Evolutionary conservation across 306 rosid species (phyloP), one percentile per base, ranked within the genome.

Genomic region (Hippophae rhamnoides): DNA sequence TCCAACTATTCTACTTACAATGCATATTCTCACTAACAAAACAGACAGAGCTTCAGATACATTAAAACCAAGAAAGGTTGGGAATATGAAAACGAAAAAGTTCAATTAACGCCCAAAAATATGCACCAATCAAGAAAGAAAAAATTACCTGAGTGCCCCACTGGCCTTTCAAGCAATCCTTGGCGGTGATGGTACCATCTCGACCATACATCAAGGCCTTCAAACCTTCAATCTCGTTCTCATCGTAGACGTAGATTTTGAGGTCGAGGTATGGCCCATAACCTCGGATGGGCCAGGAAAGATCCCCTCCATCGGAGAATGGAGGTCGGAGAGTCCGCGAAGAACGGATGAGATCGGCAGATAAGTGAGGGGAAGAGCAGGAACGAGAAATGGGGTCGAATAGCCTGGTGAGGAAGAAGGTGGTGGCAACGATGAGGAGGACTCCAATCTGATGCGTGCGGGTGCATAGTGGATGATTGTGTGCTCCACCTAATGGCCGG

Each of bases 141-240:
- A 47, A 47, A 47, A 47, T 40, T 61, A 88, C 99, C 95, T 92
- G 96, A 82, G 94, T 85, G 59, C 96, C 99, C 99, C 99, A 92
- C 65, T 92, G 96, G 67, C 96, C 96, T 68, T 80, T 92, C 73
- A 82, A 64, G 74, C 99, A 92, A 72, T 79, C 67, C 41, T 72
- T 56, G 49, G 80, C 69, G 0, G 79, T 75, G 72, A 92, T 80
- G 65, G 66, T 67, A 41, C 97, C 93, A 11, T 86, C 88, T 51
- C 87, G 67, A 13, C 96, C 96, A 51, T 52, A 72, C 83, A 92
- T 50, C 68, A 92, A 77, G 40, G 72, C 62, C 54, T 78, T 80
- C 69, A 88, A 77, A 9, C 93, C 96, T 48, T 80, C 74, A 72
- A 85, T 79, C 79, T 92, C 96, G 41, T 62, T 8, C 57, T 60